Conservation (phyloP, 441 rosid species). For the Hypseocharis bilobata region DNA sequence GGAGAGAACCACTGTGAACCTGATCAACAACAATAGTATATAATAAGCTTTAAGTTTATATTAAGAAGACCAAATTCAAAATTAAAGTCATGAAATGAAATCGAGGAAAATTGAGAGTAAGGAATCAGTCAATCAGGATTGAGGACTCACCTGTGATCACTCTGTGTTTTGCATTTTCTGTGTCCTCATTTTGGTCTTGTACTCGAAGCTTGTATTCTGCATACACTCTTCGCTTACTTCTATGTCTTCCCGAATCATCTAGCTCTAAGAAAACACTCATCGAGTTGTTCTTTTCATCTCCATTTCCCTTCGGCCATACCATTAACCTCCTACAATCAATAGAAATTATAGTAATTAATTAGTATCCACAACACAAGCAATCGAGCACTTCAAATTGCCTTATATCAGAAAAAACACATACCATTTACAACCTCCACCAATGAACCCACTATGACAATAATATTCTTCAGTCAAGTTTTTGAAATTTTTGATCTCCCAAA, state of each 20-base stretch:
- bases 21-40: too few relatives aligned
- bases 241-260: neutral
- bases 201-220: neutral
- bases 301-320: constrained; percentile 3
- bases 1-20: neutral
- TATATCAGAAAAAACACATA: neutral
- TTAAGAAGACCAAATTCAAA: too few relatives aligned
- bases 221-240: constrained; percentile 4
- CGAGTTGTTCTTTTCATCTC: neutral
- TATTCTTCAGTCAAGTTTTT: neutral
- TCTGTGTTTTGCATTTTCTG: neutral
- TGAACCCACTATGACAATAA: neutral
- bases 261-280: neutral
- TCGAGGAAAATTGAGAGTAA: too few relatives aligned
- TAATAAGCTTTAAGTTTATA: too few relatives aligned
- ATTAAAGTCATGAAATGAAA: neutral
- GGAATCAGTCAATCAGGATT: too few relatives aligned
- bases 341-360: neutral
- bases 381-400: too few relatives aligned
- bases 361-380: too few relatives aligned
- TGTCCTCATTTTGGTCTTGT: neutral
- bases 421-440: neutral
- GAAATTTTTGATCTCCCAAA: neutral
- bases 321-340: constrained; percentile 1
- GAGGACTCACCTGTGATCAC: neutral